Base-by-base conservation (phyloP, 1,139 yeast genomes). In the Candida tetrigidarum region DNA sequence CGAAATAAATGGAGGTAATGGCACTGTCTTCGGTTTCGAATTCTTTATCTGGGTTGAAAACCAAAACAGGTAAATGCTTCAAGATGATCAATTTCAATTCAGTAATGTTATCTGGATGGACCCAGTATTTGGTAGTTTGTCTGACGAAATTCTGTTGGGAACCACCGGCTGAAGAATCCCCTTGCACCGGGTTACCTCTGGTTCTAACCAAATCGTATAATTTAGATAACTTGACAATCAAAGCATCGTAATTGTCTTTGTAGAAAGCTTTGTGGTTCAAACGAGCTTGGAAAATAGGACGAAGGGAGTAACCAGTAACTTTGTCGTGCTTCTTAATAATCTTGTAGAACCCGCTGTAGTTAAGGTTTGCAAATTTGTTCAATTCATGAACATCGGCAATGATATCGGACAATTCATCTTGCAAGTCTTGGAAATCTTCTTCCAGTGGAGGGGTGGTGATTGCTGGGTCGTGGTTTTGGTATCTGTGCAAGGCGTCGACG, bases 61-160 rank as follows among this genome's bases (percentile, higher is more conserved):
- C 99, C 54, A 93, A 78, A 27, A 93, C 99, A 1, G 99, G 99
- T 58, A 93, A 77, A 67, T 93, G 99, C 69, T 93, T 92, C 63
- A 93, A 78, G 53, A 93, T 85, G 54, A 91, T 87, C 61, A 93
- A 79, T 70, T 93, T 93, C 66, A 93, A 80, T 69, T 93, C 99
- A n/a, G 99, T 93, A 62, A 93, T 92, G 66, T 93, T 93, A 68
- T 93, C 99, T 8, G 97, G 97, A 63, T 93, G 99, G 25, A 93
- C 98, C 99, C 99, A 93, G 70, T 93, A 93, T 62, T 93, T 93
- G 15, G 99, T 93, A 15, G 99, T 93, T 69, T 93, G 99, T 67
- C 99, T 85, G 41, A 93, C 98, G 60, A 93, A 93, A 72, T 93
- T 95, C 66, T 95, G 99, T 74, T 92, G 98, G 35, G 88, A 79